These are phyloP conservation scores for Selenicereus undatus DNA, from an alignment of 148 eudicot species.

Conservation along the genomic window DNA sequence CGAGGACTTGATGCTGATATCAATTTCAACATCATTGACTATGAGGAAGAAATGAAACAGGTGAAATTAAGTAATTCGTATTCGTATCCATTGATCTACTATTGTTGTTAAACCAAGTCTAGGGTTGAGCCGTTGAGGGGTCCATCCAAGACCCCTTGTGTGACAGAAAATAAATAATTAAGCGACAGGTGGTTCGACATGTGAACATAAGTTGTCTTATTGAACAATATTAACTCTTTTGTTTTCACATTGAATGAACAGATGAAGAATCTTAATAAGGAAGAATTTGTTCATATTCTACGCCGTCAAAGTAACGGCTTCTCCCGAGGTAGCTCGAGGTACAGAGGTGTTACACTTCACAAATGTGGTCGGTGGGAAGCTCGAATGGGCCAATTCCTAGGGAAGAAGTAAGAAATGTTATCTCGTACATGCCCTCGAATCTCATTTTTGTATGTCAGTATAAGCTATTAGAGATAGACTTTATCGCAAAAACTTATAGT, in stretches of 20 bases:
- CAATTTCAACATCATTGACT: conserved; percentile 58
- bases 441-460: neutral
- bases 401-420: conserved; percentile 55
- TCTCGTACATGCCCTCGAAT: neutral
- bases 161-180: too few relatives aligned
- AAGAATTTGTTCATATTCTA: conserved; percentile 81
- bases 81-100: neutral
- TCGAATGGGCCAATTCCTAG: conserved; percentile 75
- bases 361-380: conserved; percentile 94
- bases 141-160: neutral
- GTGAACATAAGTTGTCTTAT: too few relatives aligned
- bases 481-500: too few relatives aligned
- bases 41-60: conserved; percentile 81
- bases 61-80: conserved; percentile 22
- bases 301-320: conserved; percentile 81
- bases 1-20: conserved; percentile 92
- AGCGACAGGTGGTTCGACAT: neutral
- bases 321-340: conserved; percentile 72
- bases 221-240: too few relatives aligned
- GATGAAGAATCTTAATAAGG: conserved; percentile 59
- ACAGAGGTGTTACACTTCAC: conserved; percentile 77
- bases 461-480: too few relatives aligned
- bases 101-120: neutral
- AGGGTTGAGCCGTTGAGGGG: neutral
- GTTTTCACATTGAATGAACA: conserved; percentile 19